Base-by-base conservation (phyloP, 495 filamentous ascomycete genomes). In the Aspergillus asperescens region DNA sequence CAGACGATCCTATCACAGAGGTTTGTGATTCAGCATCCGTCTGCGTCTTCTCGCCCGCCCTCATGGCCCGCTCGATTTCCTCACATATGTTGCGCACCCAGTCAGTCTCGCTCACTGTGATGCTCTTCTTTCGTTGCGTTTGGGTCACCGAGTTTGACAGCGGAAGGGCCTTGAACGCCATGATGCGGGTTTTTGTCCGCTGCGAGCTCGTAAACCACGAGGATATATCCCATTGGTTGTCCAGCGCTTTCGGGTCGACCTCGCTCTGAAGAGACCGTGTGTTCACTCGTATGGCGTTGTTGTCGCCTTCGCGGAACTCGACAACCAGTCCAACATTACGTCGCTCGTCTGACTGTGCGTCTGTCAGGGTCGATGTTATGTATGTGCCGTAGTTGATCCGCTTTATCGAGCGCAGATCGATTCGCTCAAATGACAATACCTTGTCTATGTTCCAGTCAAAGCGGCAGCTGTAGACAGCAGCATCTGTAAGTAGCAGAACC, bases 391-490 rank as follows among this genome's bases (percentile, higher is more conserved):
- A 80, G 49, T 80, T 79, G 40, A 98, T 82, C 38, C 77, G 75
- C 1, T 73, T 71, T 23, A 97, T 69, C 42, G 86, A 84, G 6
- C 79, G 77, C 25, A 96, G 74, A 48, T 86, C 84, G 10, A 96
- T 83, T n/a, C 91, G 76, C 66, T 95, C 89, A 59, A 95, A 96
- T 0, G 84, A 88, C 1, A 83, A 80, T 0, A 96, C 88, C 67
- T 96, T 96, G 71, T 96, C 91, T 4, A 88, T 80, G 54, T 85
- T 85, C 87, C 89, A 96, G 68, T 96, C 90, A 56, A 96, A 92
- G 15, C 86, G 80, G 62, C 90, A 94, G 41, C 84, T 81, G 61
- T 96, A 98, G 5, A 96, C 65, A 2, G 89, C 90, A 5, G 75
- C 73, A 48, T 95, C 84, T 5, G 92, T 98, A 7, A 98, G 75